phyloP scores from a whole-genome alignment of 1,284 basidiomycete species.

The Cryptococcus sp. region DNA sequence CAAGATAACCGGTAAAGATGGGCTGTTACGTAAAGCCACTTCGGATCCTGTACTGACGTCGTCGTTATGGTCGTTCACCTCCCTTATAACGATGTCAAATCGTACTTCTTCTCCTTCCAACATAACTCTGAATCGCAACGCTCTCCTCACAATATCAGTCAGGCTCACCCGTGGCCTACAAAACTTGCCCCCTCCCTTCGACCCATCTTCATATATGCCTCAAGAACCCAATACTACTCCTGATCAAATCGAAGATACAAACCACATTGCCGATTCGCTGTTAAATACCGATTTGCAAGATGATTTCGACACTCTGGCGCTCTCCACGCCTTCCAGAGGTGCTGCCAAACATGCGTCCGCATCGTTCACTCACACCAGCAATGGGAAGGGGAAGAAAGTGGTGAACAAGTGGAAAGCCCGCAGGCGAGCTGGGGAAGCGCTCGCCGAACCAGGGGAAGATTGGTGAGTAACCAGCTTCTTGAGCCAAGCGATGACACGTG shows the following conservation, averaged over 20 bases:
- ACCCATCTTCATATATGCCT: conserved; percentile 2
- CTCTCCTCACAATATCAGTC: too few relatives aligned
- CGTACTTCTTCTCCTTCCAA: too few relatives aligned
- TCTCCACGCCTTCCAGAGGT: conserved; percentile 1
- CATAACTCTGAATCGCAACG: too few relatives aligned
- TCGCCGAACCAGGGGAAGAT: conserved; percentile 10
- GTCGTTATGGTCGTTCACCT: too few relatives aligned
- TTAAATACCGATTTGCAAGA: conserved; percentile 4
- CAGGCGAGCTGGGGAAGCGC: conserved; percentile 12
- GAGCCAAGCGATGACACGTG: neutral
- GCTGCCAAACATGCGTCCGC: neutral
- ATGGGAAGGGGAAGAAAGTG: conserved; percentile 20
- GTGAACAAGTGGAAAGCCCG: conserved; percentile 25
- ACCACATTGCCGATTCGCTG: neutral
- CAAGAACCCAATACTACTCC: neutral
- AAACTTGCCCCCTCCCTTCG: too few relatives aligned
- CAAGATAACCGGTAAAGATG: too few relatives aligned
- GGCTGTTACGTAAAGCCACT: too few relatives aligned
- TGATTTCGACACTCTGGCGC: conserved; percentile 1
- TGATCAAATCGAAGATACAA: neutral
- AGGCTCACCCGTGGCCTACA: too few relatives aligned
- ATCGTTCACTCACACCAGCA: neutral
- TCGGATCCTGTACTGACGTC: too few relatives aligned
- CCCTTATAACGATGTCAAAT: too few relatives aligned
- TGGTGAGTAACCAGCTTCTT: conserved; percentile 22